These are phyloP conservation scores for Silene uniflora DNA, from an alignment of 148 eudicot genomes.

Conservation along the genomic window DNA sequence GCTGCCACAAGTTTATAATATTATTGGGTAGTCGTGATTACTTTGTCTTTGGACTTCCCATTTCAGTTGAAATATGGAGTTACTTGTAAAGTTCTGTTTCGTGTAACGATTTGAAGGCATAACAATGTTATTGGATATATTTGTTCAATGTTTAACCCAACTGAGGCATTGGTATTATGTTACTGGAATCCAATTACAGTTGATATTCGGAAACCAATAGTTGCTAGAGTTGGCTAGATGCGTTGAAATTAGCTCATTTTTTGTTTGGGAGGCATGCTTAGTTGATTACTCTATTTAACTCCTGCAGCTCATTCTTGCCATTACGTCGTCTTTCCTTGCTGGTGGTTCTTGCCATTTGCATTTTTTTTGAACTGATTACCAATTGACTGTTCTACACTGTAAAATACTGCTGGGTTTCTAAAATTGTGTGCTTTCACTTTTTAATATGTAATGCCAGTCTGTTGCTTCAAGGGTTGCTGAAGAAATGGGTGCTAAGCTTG, in stretches of 20 bases:
- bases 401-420: not conserved
- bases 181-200: not conserved
- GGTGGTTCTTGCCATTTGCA: not conserved
- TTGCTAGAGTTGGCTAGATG: too few relatives aligned
- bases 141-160: not conserved
- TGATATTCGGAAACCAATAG: too few relatives aligned
- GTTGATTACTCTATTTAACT: not conserved
- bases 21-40: not conserved
- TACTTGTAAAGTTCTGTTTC: too few relatives aligned
- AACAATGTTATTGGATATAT: not conserved
- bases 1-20: not conserved
- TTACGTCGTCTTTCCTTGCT: not conserved
- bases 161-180: not conserved
- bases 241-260: too few relatives aligned
- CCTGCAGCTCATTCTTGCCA: not conserved
- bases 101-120: too few relatives aligned
- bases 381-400: not conserved
- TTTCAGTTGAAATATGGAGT: too few relatives aligned
- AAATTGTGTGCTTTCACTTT: constrained; percentile 11
- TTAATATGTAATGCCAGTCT: constrained; percentile 39
- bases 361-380: not conserved
- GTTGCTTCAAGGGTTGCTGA: constrained; percentile 96
- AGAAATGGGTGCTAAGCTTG: constrained; percentile 93
- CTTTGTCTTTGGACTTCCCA: too few relatives aligned
- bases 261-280: too few relatives aligned